Evolutionary conservation across 257 asterid species (phyloP).

Genomic region (Gynochthodes officinalis): DNA sequence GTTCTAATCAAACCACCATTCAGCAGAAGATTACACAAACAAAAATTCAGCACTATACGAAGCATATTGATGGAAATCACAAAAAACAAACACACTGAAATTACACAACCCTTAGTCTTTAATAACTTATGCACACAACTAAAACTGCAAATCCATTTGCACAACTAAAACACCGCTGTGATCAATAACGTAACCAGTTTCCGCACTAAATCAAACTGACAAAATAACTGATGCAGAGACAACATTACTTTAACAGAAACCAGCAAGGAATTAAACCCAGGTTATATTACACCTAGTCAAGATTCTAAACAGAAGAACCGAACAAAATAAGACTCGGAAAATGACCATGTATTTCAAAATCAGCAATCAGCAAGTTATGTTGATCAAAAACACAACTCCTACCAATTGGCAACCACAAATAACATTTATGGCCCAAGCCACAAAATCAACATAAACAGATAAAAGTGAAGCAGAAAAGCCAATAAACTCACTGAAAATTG

Average conservation of each 20-base stretch:
- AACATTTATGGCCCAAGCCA: not conserved
- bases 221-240: no score
- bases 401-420: not conserved
- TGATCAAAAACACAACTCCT: not conserved
- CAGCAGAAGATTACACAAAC: not conserved
- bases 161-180: not conserved
- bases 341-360: not conserved
- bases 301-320: not conserved
- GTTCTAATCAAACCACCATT: no score
- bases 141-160: not conserved
- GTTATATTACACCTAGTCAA: not conserved
- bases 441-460: not conserved
- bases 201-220: not conserved
- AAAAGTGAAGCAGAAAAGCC: not conserved
- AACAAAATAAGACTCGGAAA: not conserved
- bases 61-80: not conserved
- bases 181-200: not conserved
- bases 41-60: not conserved
- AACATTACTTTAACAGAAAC: not conserved
- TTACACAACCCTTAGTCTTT: not conserved
- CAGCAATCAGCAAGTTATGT: not conserved
- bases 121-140: not conserved
- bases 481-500: slow-evolving; percentile 34
- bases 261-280: not conserved
- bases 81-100: not conserved